These are phyloP conservation scores for Lithospermum erythrorhizon DNA, from an alignment of 257 asterid genomes.

Conservation along the genomic window DNA sequence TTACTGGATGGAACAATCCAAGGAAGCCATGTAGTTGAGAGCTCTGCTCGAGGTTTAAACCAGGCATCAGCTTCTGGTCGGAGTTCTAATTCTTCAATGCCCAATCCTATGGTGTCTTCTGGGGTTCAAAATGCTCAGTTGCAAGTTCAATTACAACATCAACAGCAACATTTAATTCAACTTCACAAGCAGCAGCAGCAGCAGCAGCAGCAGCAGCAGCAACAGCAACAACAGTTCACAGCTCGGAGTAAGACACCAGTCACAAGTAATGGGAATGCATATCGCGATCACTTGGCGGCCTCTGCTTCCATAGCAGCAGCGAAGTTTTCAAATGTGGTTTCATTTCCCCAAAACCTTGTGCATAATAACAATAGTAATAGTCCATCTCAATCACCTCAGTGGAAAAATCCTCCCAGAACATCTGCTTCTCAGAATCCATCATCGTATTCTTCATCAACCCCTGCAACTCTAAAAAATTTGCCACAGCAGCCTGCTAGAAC, in stretches of 20 bases:
- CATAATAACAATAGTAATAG: constrained; percentile 43
- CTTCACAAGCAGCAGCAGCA: constrained; percentile 40
- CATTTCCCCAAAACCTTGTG: constrained; percentile 64
- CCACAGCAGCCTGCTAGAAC: constrained; percentile 60
- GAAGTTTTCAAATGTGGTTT: constrained; percentile 37
- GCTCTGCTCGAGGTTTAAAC: constrained; percentile 36
- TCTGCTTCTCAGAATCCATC: constrained; percentile 43
- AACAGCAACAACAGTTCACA: constrained; percentile 25
- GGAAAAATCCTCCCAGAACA: constrained; percentile 53
- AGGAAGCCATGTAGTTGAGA: constrained; percentile 41
- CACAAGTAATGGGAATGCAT: constrained; percentile 36
- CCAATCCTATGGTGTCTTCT: constrained; percentile 23
- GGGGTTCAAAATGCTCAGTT: constrained; percentile 38
- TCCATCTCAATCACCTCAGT: constrained; percentile 65
- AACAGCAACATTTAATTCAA: constrained; percentile 35
- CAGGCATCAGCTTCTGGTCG: constrained; percentile 32
- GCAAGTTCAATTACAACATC: constrained; percentile 40
- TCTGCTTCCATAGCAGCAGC: constrained; percentile 32
- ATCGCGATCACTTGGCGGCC: constrained; percentile 55
- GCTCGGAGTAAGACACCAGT: constrained; percentile 39
- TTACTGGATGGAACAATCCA: constrained; percentile 28
- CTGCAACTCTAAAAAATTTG: constrained; percentile 37
- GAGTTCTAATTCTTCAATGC: constrained; percentile 32
- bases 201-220: constrained; percentile 15
- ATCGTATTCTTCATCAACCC: constrained; percentile 40